Base-by-base conservation (phyloP, 2,329 filamentous ascomycete species). In the Claviceps humidiphila region DNA sequence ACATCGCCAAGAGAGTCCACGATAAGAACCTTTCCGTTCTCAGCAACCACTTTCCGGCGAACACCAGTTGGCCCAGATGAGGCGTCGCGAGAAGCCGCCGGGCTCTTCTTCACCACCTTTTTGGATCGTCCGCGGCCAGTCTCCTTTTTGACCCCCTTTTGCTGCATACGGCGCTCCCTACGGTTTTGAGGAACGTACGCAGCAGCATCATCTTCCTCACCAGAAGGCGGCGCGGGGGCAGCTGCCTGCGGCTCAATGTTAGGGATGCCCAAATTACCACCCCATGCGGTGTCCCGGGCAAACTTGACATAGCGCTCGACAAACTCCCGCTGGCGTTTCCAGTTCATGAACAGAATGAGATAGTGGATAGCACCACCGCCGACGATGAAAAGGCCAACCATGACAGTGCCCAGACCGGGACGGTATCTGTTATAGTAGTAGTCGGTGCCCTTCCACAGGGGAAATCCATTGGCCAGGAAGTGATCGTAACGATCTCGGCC, bases 371-470 rank as follows among this genome's bases (percentile, higher is more conserved):
- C 87, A 57, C 93, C 93, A 53, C 90, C 91, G 50, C 86, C 80
- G 50, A 88, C 80, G 56, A 95, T 66, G 68, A 97, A 89, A 42
- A 95, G 71, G 47, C 91, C 90, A 26, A 84, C 55, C 50, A 97
- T 69, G 46, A 95, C 93, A 14, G 87, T 87, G 54, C 88, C 89
- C 45, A 97, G 74, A 8, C 93, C 93, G 1, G 93, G 93, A 20
- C 93, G 81, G 77, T 91, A 96, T 53, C 93, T 84, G 62, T 82
- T 83, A 74, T 98, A 98, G 77, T 97, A 98, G 78, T 98, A 98
- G 56, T 93, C 91, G 45, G 91, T 96, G 54, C 93, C 93, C 73
- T 91, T 90, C 93, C 93, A 98, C 52, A 81, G 81, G 37, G 93
- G 93, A 73, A 98, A 98, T 56, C 93, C 93, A 69, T 97, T 89